phyloP scores from a whole-genome alignment of 768 basidiomycete species.

The Exsudoporus frostii region DNA sequence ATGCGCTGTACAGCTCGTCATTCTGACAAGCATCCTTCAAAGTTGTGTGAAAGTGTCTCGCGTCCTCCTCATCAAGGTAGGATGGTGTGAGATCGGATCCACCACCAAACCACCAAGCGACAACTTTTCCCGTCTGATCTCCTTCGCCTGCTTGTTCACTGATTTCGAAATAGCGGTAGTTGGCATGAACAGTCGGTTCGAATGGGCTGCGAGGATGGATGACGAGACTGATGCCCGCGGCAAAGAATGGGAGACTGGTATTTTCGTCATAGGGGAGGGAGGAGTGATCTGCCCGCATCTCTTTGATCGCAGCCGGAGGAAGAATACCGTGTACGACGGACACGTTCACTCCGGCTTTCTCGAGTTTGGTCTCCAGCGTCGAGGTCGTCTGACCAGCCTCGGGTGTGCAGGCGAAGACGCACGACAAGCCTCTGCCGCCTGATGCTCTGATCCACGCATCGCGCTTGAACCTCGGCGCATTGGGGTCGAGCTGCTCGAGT shows the following conservation, averaged over 20 bases:
- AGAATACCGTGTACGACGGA: conserved; percentile 86
- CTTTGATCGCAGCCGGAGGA: conserved; percentile 83
- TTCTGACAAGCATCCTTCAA: conserved; percentile 73
- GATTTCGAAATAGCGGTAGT: conserved; percentile 97
- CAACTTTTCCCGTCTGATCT: conserved; percentile 46
- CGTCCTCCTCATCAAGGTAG: conserved; percentile 88
- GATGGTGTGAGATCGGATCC: conserved; percentile 93
- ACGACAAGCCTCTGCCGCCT: conserved; percentile 73
- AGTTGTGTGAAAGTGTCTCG: conserved; percentile 78
- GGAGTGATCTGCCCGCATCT: conserved; percentile 93
- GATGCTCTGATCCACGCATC: conserved; percentile 75
- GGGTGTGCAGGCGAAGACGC: conserved; percentile 64
- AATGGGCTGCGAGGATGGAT: conserved; percentile 93
- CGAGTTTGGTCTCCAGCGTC: conserved; percentile 54
- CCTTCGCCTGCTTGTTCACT: conserved; percentile 45
- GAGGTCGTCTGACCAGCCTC: conserved; percentile 33
- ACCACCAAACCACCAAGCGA: conserved; percentile 99
- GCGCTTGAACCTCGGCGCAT: conserved; percentile 68
- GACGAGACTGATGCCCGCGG: conserved; percentile 88
- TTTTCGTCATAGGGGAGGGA: conserved; percentile 62
- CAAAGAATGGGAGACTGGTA: conserved; percentile 84
- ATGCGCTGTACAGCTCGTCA: conserved; percentile 68
- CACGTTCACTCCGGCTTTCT: conserved; percentile 96
- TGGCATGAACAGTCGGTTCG: conserved; percentile 91
- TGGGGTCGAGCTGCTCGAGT: conserved; percentile 77